A percentile compares a stretch with the other conserved stretches of the same genome.
phyloP scores from a whole-genome alignment of 345 rosid species.

The Nephelium lappaceum region DNA sequence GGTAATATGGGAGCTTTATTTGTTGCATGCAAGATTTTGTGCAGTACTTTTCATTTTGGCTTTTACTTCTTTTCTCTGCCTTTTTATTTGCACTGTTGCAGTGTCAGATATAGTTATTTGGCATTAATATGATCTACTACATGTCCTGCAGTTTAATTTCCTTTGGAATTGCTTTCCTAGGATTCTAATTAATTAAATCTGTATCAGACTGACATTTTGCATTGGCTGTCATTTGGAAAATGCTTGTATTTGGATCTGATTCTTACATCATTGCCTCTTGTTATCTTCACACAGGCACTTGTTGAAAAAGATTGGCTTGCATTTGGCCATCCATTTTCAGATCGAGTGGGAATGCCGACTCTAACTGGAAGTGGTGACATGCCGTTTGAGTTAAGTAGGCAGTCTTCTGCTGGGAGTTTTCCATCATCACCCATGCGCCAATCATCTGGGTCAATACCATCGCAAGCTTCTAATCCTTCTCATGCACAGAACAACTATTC shows the following conservation, averaged over 20 bases:
- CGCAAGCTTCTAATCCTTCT: conserved; percentile 76
- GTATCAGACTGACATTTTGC: conserved; percentile 4
- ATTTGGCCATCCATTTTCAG: conserved; percentile 98
- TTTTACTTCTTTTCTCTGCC: background rate
- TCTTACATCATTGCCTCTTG: conserved; percentile 12
- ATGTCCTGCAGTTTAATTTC: conserved; percentile 6
- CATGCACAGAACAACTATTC: conserved; percentile 82
- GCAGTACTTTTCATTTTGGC: background rate
- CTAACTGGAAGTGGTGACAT: conserved; percentile 55
- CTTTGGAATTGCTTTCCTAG: background rate
- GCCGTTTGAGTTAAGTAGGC: conserved; percentile 66
- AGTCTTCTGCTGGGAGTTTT: conserved; percentile 75
- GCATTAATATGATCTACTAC: background rate
- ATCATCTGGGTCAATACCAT: conserved; percentile 56
- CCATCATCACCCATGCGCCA: conserved; percentile 73
- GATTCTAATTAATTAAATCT: background rate
- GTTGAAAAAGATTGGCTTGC: conserved; percentile 99
- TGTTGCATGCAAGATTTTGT: conserved; percentile 11
- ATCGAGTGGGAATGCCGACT: conserved; percentile 89
- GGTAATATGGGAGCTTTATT: background rate
- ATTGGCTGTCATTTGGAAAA: background rate
- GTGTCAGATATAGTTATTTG: background rate
- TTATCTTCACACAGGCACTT: conserved; percentile 63
- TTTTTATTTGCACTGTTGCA: conserved; percentile 13
- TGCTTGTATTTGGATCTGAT: background rate